Percentiles rank a stretch among this genome's conserved stretches.
Conservation (phyloP, 208 protist genomes). For the Trypanosoma lewisi region DNA sequence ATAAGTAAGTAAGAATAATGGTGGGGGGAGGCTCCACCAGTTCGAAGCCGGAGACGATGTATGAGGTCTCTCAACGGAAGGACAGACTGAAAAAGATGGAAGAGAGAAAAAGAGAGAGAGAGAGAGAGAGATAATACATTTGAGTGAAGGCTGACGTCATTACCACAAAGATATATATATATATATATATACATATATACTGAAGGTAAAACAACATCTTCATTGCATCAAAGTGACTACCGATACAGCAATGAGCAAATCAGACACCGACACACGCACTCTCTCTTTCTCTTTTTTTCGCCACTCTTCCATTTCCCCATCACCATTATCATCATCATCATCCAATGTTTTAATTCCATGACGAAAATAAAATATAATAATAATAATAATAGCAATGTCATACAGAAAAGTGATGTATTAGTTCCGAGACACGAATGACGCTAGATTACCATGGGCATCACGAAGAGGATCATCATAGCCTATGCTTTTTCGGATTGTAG, state of each 20-base stretch:
- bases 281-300: too few species aligned
- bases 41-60: too few species aligned
- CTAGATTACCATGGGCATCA: constrained; percentile 45
- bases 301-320: background rate
- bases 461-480: constrained; percentile 73
- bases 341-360: background rate
- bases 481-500: constrained; percentile 59
- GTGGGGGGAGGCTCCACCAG: too few species aligned
- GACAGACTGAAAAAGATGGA: too few species aligned
- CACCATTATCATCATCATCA: background rate
- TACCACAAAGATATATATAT: background rate
- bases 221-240: background rate
- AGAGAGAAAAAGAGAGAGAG: too few species aligned
- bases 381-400: background rate
- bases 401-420: background rate
- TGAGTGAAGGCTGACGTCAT: too few species aligned
- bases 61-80: too few species aligned
- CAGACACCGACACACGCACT: too few species aligned
- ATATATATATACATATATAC: background rate
- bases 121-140: too few species aligned
- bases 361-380: constrained; percentile 27
- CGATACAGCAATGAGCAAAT: background rate
- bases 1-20: constrained; percentile 8
- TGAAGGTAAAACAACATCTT: background rate
- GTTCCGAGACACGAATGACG: constrained; percentile 37